Base-by-base conservation (phyloP, 805 yeast species). In the Ogataea haglerorum region DNA sequence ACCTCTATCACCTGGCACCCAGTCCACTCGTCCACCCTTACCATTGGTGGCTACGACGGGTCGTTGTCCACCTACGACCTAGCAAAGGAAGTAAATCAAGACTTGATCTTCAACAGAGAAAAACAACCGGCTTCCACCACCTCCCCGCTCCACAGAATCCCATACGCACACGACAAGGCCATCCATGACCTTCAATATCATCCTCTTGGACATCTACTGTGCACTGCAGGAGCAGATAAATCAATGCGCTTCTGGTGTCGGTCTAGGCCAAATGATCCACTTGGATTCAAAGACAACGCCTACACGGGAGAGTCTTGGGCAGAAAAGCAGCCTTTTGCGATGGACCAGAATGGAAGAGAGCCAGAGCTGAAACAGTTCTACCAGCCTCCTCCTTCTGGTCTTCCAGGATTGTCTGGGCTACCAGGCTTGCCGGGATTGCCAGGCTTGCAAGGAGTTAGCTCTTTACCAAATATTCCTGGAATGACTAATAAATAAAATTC, bases 1-100 rank as follows among this genome's bases (percentile, higher is more conserved):
- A 80, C 93, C 42, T 76, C 95, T 30, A 72, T 93, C 21, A 76
- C 88, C 28, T 93, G 99, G 97, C 93, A 93, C 58, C 98, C 98
- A 1, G 68, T 82, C 9, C 96, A 91, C 58, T 75, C 90, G 3
- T 73, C 85, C 1, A 68, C 85, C 60, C 65, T 93, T 15, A 78
- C 95, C 0, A 80, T 90, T 1, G 98, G 96, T 1, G 84, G 89
- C 5, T 89, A 85, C 59, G 91, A 86, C 58, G 99, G 99, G 5
- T 77, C 93, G 5, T 67, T 95, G 54, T 76, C 77, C 52, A 91
- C 87, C 60, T 93, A 82, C 58, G 58, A 78, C 29, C 63, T 88
- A n/a, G 80, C 82, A 36, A 63, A 70, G 32, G 67, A 69, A 42
- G 61, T 75, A 10, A 68, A 75, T 10, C 69, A 64, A 47, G 59